phyloP scores from a whole-genome alignment of 2,329 filamentous ascomycete species.

The Sphaceloma murrayae region DNA sequence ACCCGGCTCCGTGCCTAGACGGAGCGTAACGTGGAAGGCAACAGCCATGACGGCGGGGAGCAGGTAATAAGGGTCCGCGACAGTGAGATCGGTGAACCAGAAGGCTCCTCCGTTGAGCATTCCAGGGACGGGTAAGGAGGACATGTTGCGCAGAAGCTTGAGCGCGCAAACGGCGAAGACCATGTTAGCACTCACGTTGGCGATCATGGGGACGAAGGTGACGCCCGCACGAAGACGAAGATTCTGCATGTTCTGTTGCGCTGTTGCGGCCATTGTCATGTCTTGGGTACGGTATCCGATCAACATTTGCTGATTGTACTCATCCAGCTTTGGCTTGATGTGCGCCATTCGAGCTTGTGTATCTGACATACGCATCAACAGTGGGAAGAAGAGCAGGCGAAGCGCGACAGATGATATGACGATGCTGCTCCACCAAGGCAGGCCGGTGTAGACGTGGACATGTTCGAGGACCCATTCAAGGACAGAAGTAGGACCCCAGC shows the following conservation, averaged over 20 bases:
- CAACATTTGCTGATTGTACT: conserved; percentile 48
- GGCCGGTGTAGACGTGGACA: conserved; percentile 62
- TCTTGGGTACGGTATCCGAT: conserved; percentile 37
- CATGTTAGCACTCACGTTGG: conserved; percentile 45
- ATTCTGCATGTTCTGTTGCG: conserved; percentile 39
- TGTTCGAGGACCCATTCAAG: conserved; percentile 75
- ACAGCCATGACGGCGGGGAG: conserved; percentile 47
- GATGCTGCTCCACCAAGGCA: conserved; percentile 78
- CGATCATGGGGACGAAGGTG: conserved; percentile 41
- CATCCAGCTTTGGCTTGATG: conserved; percentile 49
- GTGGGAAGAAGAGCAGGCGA: conserved; percentile 56
- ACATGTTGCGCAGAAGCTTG: conserved; percentile 65
- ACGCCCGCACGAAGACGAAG: conserved; percentile 50
- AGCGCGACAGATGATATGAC: conserved; percentile 54
- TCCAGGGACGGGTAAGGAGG: conserved; percentile 67
- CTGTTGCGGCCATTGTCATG: conserved; percentile 37
- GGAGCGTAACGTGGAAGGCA: conserved; percentile 25
- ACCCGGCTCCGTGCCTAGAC: conserved; percentile 43
- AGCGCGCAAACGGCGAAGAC: conserved; percentile 75
- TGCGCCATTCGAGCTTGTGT: conserved; percentile 52
- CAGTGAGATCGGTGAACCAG: conserved; percentile 73
- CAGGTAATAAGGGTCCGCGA: conserved; percentile 66
- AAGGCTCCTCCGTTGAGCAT: conserved; percentile 59
- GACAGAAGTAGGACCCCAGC: conserved; percentile 64
- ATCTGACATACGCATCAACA: conserved; percentile 54